These are phyloP conservation scores for Candida suzukii DNA, from an alignment of 805 yeast genomes.

Conservation along the genomic window DNA sequence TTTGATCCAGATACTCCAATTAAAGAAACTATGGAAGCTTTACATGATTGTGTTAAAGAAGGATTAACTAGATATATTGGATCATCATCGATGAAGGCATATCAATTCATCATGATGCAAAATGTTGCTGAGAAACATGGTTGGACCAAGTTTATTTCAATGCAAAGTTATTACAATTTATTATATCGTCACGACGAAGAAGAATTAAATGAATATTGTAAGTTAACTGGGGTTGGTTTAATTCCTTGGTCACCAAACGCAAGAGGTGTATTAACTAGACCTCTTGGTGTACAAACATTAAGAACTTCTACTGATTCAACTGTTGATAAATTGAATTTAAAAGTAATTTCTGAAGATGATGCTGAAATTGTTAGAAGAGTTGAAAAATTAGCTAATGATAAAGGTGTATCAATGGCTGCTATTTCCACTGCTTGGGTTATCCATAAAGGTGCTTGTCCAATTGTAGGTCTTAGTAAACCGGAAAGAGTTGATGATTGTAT, in stretches of 20 bases:
- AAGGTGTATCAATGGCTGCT: conserved; percentile 44
- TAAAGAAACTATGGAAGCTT: conserved; percentile 49
- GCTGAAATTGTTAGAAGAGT: conserved; percentile 38
- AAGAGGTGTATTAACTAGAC: conserved; percentile 48
- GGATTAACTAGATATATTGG: conserved; percentile 53
- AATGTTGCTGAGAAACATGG: conserved; percentile 46
- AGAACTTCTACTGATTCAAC: not conserved
- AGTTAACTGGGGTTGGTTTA: conserved; percentile 43
- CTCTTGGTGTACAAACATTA: conserved; percentile 14
- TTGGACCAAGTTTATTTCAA: conserved; percentile 52
- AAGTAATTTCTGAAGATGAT: conserved; percentile 17
- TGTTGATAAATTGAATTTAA: not conserved
- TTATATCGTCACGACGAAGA: conserved; percentile 59
- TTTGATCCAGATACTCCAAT: conserved; percentile 40
- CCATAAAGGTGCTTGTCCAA: conserved; percentile 44
- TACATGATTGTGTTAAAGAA: conserved; percentile 41
- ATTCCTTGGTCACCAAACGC: conserved; percentile 60
- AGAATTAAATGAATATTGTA: conserved; percentile 53
- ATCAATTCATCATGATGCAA: conserved; percentile 49
- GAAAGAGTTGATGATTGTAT: conserved; percentile 48
- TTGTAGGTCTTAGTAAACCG: conserved; percentile 43
- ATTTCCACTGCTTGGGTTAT: conserved; percentile 49
- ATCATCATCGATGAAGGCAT: conserved; percentile 54
- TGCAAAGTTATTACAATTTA: conserved; percentile 55
- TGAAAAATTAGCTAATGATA: conserved; percentile 45